Percentiles rank a stretch among this genome's conserved stretches.
These are phyloP conservation scores for Collybia sp. DNA, from an alignment of 768 basidiomycete species.

Conservation along the genomic window DNA sequence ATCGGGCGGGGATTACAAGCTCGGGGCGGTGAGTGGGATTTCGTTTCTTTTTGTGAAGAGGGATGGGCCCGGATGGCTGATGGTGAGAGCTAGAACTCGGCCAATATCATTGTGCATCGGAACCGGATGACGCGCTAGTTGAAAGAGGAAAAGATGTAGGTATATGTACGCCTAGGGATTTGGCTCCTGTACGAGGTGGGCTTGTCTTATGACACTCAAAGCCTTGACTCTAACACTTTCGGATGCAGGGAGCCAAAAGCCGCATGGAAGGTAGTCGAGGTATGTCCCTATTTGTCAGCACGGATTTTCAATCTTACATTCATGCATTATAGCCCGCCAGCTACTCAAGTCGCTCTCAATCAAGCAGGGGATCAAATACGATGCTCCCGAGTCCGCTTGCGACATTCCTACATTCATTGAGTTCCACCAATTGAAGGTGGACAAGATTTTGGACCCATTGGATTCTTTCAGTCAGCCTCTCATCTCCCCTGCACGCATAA, in stretches of 20 bases:
- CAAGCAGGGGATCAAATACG: slow-evolving; percentile 93
- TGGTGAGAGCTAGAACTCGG: slow-evolving; percentile 65
- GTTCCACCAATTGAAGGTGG: slow-evolving; percentile 80
- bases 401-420: slow-evolving; percentile 88
- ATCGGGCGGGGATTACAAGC: slow-evolving; percentile 78
- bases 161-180: slow-evolving; percentile 90
- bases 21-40: slow-evolving; percentile 72
- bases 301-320: slow-evolving; percentile 2
- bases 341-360: slow-evolving; percentile 86
- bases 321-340: slow-evolving; percentile 50
- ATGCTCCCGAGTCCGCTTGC: slow-evolving; percentile 74
- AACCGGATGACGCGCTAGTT: slow-evolving; percentile 87
- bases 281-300: slow-evolving; percentile 24
- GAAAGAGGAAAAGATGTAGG: slow-evolving; percentile 98
- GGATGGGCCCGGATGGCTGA: too few relatives aligned
- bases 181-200: slow-evolving; percentile 79
- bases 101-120: slow-evolving; percentile 96
- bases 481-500: neutral
- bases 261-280: slow-evolving; percentile 88
- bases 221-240: neutral
- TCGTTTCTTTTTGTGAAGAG: neutral
- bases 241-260: slow-evolving; percentile 65
- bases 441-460: slow-evolving; percentile 81
- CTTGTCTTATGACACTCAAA: neutral
- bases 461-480: slow-evolving; percentile 69